Percentiles rank a stretch among this genome's conserved stretches.
These are phyloP conservation scores for Citrullus mucosospermus DNA, from an alignment of 306 rosid species.

Conservation along the genomic window DNA sequence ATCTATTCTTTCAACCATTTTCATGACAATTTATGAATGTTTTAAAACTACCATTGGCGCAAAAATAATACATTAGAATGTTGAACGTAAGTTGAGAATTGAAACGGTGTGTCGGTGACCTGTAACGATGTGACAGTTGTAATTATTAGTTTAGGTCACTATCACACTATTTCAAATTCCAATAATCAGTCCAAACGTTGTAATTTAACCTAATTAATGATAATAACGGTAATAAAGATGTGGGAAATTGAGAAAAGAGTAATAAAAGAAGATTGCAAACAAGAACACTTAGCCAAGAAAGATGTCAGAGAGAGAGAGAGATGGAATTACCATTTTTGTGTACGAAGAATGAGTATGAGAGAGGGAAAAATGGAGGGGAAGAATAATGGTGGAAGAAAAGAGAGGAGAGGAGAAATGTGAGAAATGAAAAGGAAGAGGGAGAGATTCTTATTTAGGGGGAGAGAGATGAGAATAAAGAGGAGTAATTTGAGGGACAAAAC, in stretches of 20 bases:
- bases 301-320: background rate
- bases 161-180: too few species aligned
- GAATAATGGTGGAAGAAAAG: slow-evolving; percentile 10
- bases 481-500: slow-evolving; percentile 53
- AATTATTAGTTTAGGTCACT: too few species aligned
- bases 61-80: too few species aligned
- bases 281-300: background rate
- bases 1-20: too few species aligned
- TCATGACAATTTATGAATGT: too few species aligned
- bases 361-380: slow-evolving; percentile 12
- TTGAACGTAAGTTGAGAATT: too few species aligned
- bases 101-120: too few species aligned
- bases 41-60: too few species aligned
- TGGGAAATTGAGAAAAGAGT: background rate
- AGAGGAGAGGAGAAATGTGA: slow-evolving; percentile 22
- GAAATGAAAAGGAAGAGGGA: slow-evolving; percentile 22
- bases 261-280: background rate
- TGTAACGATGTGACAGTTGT: too few species aligned
- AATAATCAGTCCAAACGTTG: background rate
- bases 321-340: background rate
- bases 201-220: too few species aligned
- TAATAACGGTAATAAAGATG: background rate
- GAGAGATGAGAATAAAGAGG: slow-evolving; percentile 39
- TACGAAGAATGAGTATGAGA: background rate
- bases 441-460: slow-evolving; percentile 48